Evolutionary conservation across 2,329 filamentous ascomycete species (phyloP), one percentile per base, ranked within the genome.

Genomic region (Aspergillus sp.): DNA sequence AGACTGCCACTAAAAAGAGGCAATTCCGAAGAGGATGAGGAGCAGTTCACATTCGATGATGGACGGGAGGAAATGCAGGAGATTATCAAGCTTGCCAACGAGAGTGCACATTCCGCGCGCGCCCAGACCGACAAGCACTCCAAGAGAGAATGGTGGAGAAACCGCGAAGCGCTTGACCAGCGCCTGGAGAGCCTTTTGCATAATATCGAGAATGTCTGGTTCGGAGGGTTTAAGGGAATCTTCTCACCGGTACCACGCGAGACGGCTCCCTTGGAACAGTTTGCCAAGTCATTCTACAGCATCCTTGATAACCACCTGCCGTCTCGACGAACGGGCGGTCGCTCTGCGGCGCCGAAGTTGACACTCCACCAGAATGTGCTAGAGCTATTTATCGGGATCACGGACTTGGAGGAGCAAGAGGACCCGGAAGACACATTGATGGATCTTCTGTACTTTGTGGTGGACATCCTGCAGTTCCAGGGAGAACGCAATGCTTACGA

Each of bases 401-500:
- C 86, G 3, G 77, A 85, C 48, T 74, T 84, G 2, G 74, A 74
- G 0, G 71, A 73, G 5, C 73, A 78, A 2, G 75, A 78, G 36
- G 86, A 94, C 41, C 72, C 93, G 14, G 89, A 96, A 42, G 89
- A 96, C 49, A 77, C 81, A 0, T 65, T 98, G n/a, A 86, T 81
- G 45, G 91, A 98, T 54, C 66, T 98, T 16, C 72, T 98, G 3
- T 96, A 95, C 61, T 96, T 96, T 53, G 83, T 96, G 1, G 80
- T 98, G 4, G 91, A 98, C 49, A 88, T 96, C 32, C 69, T 98
- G 2, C 91, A 96, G 55, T 96, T 98, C 58, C 85, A 94, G 47
- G 91, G 91, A 11, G 93, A 98, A 61, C 75, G 79, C 29, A 98
- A 96, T 53, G 91, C 93, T 0, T 95, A 95, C 59, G 91, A 98